These are phyloP conservation scores for Colletotrichum cordylinicola DNA, from an alignment of 2,329 filamentous ascomycete species.

Conservation along the genomic window DNA sequence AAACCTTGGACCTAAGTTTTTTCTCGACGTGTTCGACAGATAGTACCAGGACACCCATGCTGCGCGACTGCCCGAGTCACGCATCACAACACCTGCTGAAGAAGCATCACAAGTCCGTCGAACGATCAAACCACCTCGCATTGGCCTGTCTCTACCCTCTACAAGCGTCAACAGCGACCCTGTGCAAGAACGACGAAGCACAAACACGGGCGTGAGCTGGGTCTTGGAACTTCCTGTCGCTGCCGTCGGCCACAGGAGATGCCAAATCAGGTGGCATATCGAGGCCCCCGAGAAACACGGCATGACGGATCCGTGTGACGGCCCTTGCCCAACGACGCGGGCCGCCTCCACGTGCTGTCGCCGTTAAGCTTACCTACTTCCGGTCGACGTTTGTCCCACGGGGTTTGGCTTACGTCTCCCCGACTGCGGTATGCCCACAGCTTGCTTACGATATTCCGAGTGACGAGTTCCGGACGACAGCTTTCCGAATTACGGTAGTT, in stretches of 20 bases:
- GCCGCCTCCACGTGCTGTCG: neutral
- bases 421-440: neutral
- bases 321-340: neutral
- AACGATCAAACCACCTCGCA: neutral
- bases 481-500: neutral
- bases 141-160: neutral
- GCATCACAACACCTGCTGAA: neutral
- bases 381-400: neutral
- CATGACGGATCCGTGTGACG: neutral
- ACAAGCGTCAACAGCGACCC: neutral
- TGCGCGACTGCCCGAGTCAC: neutral
- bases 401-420: neutral
- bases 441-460: neutral
- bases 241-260: neutral
- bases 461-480: neutral
- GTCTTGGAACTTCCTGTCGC: neutral
- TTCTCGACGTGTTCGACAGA: neutral
- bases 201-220: neutral
- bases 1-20: neutral
- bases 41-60: neutral
- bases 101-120: neutral
- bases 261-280: neutral
- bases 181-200: neutral
- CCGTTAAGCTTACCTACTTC: neutral
- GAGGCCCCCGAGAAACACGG: neutral